These are phyloP conservation scores for Candida labiduridarum DNA, from an alignment of 1,139 yeast genomes.

Conservation along the genomic window DNA sequence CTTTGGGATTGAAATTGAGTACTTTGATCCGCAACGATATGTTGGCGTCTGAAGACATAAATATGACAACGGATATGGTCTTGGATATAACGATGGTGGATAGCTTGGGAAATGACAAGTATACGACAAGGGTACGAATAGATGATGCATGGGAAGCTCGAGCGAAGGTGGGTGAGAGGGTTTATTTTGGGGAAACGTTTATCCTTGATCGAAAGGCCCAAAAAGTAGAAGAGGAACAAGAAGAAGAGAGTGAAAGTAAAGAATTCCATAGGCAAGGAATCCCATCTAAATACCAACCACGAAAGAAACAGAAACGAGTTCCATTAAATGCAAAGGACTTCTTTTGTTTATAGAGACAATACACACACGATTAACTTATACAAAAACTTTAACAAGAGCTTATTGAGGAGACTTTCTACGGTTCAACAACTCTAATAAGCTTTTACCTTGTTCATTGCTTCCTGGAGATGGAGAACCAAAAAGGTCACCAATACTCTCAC, in stretches of 20 bases:
- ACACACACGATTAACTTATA: neutral
- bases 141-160: slow-evolving; percentile 7
- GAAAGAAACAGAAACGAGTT: slow-evolving; percentile 10
- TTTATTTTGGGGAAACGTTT: slow-evolving; percentile 6
- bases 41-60: neutral
- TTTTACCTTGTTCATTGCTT: slow-evolving; percentile 18
- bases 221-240: neutral
- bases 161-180: neutral
- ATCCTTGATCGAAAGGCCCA: neutral
- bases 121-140: neutral
- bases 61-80: neutral
- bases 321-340: slow-evolving; percentile 19
- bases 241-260: slow-evolving; percentile 7
- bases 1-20: slow-evolving; percentile 31
- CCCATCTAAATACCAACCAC: neutral
- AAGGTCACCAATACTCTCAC: slow-evolving; percentile 26
- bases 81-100: slow-evolving; percentile 5
- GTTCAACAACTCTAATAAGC: slow-evolving; percentile 21
- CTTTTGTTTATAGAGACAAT: slow-evolving; percentile 17
- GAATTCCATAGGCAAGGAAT: slow-evolving; percentile 9
- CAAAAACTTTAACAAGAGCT: neutral
- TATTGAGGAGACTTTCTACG: slow-evolving; percentile 14
- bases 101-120: neutral
- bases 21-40: slow-evolving; percentile 8
- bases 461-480: slow-evolving; percentile 4